A percentile compares a stretch with the other conserved stretches of the same genome.
Conservation (phyloP, 148 eudicot genomes). For the Chenopodium suecicum region DNA sequence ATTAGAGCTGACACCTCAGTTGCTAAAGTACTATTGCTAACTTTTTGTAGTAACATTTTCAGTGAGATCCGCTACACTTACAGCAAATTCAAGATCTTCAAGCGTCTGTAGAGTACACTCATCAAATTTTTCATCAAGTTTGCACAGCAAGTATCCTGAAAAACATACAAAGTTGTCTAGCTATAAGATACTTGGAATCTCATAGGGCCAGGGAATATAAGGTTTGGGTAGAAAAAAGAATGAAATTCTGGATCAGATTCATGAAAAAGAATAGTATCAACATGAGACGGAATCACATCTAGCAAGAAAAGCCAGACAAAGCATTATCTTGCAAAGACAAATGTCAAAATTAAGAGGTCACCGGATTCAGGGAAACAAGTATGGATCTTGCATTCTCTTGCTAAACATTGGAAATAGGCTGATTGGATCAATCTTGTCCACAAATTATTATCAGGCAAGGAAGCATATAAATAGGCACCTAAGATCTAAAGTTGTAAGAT, state of each 20-base stretch:
- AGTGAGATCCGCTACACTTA: constrained; percentile 35
- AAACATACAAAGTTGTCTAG: constrained; percentile 4
- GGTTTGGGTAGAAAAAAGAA: background rate
- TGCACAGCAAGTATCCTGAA: constrained; percentile 88
- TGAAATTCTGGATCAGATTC: constrained; percentile 10
- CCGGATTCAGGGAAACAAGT: background rate
- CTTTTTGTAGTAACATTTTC: background rate
- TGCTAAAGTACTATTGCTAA: background rate
- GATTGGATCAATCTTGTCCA: background rate
- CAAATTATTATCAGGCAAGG: background rate
- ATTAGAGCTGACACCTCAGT: constrained; percentile 22
- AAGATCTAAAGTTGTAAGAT: background rate
- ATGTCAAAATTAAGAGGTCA: background rate
- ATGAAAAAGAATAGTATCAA: constrained; percentile 8
- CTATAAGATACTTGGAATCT: background rate
- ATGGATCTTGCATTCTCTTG: background rate
- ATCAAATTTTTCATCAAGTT: constrained; percentile 69
- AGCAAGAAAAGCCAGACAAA: background rate
- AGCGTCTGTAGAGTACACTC: constrained; percentile 59
- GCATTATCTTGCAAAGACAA: background rate
- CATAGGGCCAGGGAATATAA: background rate
- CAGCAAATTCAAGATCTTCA: constrained; percentile 91
- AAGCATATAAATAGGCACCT: constrained; percentile 6
- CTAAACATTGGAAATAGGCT: background rate
- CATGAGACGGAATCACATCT: background rate